Conservation (phyloP, 331 rosid genomes). For the Erythrophleum ivorense region DNA sequence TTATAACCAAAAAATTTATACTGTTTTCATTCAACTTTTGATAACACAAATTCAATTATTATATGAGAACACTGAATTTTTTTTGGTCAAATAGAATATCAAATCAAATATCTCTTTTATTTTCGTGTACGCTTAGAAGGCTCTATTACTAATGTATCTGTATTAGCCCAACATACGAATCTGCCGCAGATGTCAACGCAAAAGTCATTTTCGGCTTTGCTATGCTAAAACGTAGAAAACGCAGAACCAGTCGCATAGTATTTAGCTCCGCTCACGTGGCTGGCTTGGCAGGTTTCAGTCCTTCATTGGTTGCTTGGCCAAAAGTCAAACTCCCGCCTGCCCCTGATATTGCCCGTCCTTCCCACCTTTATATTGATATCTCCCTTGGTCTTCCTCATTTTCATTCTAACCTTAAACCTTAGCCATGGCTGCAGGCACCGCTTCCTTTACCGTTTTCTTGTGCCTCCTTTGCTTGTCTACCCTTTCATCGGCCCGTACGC, state of each 20-base stretch:
- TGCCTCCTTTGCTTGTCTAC: not conserved
- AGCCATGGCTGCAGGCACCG: slow-evolving; percentile 29
- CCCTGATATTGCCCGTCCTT: not conserved
- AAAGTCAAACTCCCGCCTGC: slow-evolving; percentile 1
- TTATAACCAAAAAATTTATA: too few relatives aligned
- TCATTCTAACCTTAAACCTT: not conserved
- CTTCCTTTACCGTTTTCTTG: not conserved
- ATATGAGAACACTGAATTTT: not conserved
- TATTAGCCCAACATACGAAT: not conserved
- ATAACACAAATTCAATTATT: not conserved
- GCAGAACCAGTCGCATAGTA: not conserved
- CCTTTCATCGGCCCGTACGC: slow-evolving; percentile 31
- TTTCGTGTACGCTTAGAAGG: not conserved
- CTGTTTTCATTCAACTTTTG: too few relatives aligned
- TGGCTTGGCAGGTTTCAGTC: not conserved
- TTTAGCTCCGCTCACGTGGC: not conserved
- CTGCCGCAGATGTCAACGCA: not conserved
- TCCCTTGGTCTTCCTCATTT: not conserved
- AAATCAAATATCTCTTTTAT: not conserved
- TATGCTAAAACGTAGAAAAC: not conserved
- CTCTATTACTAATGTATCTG: not conserved
- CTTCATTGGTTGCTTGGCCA: not conserved
- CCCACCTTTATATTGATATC: not conserved
- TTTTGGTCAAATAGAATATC: not conserved
- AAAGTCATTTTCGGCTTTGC: not conserved